Evolutionary conservation across 192 early-diverging fungal species (phyloP).

Genomic region (Oehlia diaphana): DNA sequence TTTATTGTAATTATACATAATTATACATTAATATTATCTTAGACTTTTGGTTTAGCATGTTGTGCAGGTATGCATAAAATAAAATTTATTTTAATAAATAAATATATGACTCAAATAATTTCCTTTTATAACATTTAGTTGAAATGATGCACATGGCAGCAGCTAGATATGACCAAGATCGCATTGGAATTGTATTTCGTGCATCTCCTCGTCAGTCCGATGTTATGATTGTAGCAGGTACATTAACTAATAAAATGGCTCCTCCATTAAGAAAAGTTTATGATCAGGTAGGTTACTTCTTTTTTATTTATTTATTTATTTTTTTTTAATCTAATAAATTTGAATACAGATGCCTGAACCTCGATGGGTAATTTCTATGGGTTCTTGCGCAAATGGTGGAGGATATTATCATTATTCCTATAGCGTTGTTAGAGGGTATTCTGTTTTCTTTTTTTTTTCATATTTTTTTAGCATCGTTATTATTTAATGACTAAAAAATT

Average conservation of each 20-base stretch:
- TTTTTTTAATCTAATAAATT: not conserved
- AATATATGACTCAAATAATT: not conserved
- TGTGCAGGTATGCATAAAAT: conserved; percentile 68
- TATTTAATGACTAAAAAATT: not conserved
- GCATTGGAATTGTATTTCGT: conserved; percentile 95
- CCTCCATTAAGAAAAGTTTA: conserved; percentile 59
- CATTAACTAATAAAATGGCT: conserved; percentile 99
- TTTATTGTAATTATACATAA: not conserved
- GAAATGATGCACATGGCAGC: conserved; percentile 99
- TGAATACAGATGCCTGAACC: conserved; percentile 86
- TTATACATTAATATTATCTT: not conserved
- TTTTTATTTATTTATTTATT: not conserved
- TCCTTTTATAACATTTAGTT: conserved; percentile 31
- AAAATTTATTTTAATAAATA: not conserved
- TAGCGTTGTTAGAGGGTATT: conserved; percentile 80
- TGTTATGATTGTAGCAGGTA: conserved; percentile 99
- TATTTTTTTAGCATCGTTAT: not conserved
- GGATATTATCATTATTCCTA: conserved; percentile 99
- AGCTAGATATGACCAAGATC: conserved; percentile 96
- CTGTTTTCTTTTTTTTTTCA: too few species aligned
- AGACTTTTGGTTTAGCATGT: conserved; percentile 90
- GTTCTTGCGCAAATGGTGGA: conserved; percentile 94
- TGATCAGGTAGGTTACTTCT: conserved; percentile 49
- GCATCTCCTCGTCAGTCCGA: conserved; percentile 96
- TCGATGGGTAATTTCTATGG: conserved; percentile 99